These are phyloP conservation scores for Rhododendron molle DNA, from an alignment of 148 eudicot genomes.

Conservation along the genomic window DNA sequence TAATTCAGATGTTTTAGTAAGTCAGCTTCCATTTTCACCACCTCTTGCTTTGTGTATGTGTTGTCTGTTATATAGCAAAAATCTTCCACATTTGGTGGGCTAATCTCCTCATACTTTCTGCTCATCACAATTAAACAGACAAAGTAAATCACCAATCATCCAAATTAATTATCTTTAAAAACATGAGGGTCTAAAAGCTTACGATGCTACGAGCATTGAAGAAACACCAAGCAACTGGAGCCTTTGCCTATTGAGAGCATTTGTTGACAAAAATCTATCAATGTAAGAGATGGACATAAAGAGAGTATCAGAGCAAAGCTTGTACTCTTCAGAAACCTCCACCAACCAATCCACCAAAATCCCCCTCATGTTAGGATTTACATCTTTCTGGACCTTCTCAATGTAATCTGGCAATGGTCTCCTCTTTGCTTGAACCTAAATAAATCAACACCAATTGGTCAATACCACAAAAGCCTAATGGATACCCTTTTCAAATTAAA, in stretches of 20 bases:
- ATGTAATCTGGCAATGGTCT: constrained; percentile 67
- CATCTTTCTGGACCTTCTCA: constrained; percentile 73
- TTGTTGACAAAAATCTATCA: constrained; percentile 64
- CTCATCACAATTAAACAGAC: not conserved
- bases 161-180: not conserved
- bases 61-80: constrained; percentile 83
- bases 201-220: constrained; percentile 95
- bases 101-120: constrained; percentile 92
- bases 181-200: constrained; percentile 24
- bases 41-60: constrained; percentile 74
- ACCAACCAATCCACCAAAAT: constrained; percentile 92
- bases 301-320: constrained; percentile 72
- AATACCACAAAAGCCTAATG: constrained; percentile 3
- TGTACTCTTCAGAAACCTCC: constrained; percentile 92
- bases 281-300: constrained; percentile 65
- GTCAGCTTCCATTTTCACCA: constrained; percentile 85
- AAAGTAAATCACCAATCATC: not conserved
- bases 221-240: constrained; percentile 95
- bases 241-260: constrained; percentile 51
- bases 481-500: not conserved
- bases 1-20: constrained; percentile 56
- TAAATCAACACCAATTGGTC: not conserved
- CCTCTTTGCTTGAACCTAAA: constrained; percentile 65
- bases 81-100: constrained; percentile 65
- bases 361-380: constrained; percentile 83